Percentiles rank a stretch among this genome's conserved stretches.
These are phyloP conservation scores for Wickerhamomyces ciferrii DNA, from an alignment of 805 yeast species.

Conservation along the genomic window DNA sequence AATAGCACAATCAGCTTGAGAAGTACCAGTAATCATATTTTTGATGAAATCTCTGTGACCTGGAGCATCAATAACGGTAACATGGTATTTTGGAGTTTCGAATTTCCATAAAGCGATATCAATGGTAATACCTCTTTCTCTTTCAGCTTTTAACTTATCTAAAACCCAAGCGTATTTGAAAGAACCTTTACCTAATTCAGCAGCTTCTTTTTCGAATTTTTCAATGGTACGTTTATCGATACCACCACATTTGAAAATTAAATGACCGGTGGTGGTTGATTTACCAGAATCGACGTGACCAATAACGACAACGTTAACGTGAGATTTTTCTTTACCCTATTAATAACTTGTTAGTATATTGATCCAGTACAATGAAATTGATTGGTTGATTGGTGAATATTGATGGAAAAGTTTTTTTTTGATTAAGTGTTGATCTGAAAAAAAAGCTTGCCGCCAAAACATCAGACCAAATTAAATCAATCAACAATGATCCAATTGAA, in stretches of 20 bases:
- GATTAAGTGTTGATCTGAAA: not conserved
- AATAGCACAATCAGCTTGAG: conserved; percentile 92
- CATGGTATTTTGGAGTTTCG: conserved; percentile 92
- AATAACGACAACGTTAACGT: conserved; percentile 99
- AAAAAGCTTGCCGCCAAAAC: not conserved
- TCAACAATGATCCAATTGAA: not conserved
- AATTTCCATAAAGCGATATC: conserved; percentile 94
- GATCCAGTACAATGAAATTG: not conserved
- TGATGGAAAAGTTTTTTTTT: not conserved
- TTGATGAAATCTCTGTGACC: conserved; percentile 97
- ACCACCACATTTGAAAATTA: conserved; percentile 99
- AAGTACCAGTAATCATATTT: conserved; percentile 94
- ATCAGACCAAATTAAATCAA: not conserved
- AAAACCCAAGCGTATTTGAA: conserved; percentile 98
- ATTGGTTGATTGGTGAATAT: not conserved
- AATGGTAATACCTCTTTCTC: conserved; percentile 96
- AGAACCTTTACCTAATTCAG: conserved; percentile 97
- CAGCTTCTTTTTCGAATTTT: conserved; percentile 98
- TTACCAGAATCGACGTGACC: conserved; percentile 99
- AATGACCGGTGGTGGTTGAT: conserved; percentile 99
- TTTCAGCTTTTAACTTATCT: conserved; percentile 94
- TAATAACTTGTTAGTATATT: conserved; percentile 15
- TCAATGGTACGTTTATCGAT: conserved; percentile 98
- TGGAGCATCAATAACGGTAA: conserved; percentile 92
- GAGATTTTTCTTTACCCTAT: conserved; percentile 93